phyloP scores from a whole-genome alignment of 2,329 filamentous ascomycete species.

The Fusarium nematophilum region DNA sequence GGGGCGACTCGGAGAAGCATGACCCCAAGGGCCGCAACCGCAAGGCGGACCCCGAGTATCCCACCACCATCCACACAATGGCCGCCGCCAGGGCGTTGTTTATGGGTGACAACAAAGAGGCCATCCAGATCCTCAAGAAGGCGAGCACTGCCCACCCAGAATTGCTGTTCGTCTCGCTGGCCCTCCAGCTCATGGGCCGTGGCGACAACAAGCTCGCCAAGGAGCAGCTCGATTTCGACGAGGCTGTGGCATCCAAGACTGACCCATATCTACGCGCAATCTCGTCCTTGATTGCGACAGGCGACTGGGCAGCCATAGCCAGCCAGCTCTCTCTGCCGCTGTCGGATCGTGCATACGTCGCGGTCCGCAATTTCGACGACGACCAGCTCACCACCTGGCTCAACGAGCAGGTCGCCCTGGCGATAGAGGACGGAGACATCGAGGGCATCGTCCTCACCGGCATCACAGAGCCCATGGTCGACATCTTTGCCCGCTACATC shows the following conservation, averaged over 20 bases:
- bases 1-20: conserved; percentile 69
- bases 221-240: conserved; percentile 68
- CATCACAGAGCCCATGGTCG: conserved; percentile 77
- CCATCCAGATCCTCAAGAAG: conserved; percentile 75
- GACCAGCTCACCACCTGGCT: conserved; percentile 75
- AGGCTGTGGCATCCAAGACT: conserved; percentile 69
- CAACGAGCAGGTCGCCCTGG: conserved; percentile 69
- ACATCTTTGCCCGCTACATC: conserved; percentile 81
- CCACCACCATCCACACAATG: conserved; percentile 74
- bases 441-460: conserved; percentile 84
- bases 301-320: conserved; percentile 80
- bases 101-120: conserved; percentile 74
- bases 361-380: conserved; percentile 74
- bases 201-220: conserved; percentile 58
- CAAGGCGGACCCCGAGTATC: conserved; percentile 57
- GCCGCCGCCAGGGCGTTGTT: conserved; percentile 82
- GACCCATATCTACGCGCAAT: conserved; percentile 85
- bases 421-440: conserved; percentile 75
- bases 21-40: conserved; percentile 58
- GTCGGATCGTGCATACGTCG: conserved; percentile 79
- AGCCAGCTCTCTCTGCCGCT: conserved; percentile 79
- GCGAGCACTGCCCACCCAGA: conserved; percentile 72
- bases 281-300: conserved; percentile 80
- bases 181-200: conserved; percentile 71
- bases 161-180: conserved; percentile 75